Percentiles rank a stretch among this genome's conserved stretches.
Evolutionary conservation across 169 alveolate species (phyloP).

Genomic region (Amoebophrya sp.): DNA sequence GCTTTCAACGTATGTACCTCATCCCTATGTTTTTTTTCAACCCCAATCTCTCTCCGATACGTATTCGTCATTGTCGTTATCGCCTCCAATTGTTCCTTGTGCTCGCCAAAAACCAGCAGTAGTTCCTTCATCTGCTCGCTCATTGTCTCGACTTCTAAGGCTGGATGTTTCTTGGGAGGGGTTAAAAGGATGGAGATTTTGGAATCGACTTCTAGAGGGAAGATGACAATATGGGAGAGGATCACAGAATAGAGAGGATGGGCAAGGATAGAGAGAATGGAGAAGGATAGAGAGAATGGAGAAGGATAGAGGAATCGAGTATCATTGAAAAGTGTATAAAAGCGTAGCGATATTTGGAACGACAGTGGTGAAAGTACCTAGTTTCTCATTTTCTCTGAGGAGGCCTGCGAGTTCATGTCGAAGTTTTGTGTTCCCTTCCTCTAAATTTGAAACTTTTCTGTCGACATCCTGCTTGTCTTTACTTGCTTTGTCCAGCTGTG

Average conservation of each 20-base stretch:
- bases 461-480: neutral
- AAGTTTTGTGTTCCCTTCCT: neutral
- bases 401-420: neutral
- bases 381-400: slow-evolving; percentile 2
- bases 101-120: neutral
- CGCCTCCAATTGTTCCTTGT: neutral
- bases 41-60: neutral
- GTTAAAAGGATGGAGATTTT: neutral
- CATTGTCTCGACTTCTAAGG: neutral
- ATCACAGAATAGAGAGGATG: too few species aligned
- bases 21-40: neutral
- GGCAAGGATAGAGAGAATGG: too few species aligned
- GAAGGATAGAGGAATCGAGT: too few species aligned
- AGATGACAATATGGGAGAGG: too few species aligned
- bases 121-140: neutral
- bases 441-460: neutral
- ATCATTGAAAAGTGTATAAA: too few species aligned
- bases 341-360: too few species aligned
- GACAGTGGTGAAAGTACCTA: neutral
- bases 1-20: neutral
- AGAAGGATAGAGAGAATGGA: too few species aligned
- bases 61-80: neutral
- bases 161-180: neutral
- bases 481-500: neutral
- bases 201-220: neutral